Conservation (phyloP, 148 eudicot species). For the Vaccinium myrtillus region DNA sequence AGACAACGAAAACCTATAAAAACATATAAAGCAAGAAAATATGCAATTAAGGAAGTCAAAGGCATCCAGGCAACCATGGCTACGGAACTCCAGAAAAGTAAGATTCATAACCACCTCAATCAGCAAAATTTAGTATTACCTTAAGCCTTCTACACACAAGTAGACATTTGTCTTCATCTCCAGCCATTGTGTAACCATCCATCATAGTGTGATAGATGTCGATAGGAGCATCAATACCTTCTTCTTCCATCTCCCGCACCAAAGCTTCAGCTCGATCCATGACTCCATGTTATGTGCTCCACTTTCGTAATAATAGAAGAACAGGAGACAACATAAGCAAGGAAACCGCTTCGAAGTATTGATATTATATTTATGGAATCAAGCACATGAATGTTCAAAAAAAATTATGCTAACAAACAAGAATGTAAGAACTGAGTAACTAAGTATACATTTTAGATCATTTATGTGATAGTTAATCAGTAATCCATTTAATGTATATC, state of each 20-base stretch:
- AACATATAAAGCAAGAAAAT: background rate
- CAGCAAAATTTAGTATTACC: constrained; percentile 40
- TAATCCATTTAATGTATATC: background rate
- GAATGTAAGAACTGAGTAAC: background rate
- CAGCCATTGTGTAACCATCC: constrained; percentile 94
- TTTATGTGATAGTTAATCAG: background rate
- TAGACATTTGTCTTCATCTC: constrained; percentile 83
- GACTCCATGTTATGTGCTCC: constrained; percentile 64
- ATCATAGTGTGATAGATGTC: constrained; percentile 96
- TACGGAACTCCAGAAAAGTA: background rate
- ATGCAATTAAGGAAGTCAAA: background rate
- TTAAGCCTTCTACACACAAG: constrained; percentile 80
- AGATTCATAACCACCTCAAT: background rate
- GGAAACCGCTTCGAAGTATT: background rate
- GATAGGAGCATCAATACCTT: constrained; percentile 92
- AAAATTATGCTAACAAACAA: background rate
- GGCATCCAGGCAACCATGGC: background rate
- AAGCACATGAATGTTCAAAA: background rate
- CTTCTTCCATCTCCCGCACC: constrained; percentile 98
- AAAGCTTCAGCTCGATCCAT: constrained; percentile 87
- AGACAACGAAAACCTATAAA: background rate
- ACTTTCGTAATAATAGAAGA: constrained; percentile 33
- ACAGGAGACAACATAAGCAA: constrained; percentile 4
- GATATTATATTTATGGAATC: background rate
- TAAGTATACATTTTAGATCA: background rate